Conservation (phyloP, 208 protist genomes). For the Acanthamoeba culbertsoni region DNA sequence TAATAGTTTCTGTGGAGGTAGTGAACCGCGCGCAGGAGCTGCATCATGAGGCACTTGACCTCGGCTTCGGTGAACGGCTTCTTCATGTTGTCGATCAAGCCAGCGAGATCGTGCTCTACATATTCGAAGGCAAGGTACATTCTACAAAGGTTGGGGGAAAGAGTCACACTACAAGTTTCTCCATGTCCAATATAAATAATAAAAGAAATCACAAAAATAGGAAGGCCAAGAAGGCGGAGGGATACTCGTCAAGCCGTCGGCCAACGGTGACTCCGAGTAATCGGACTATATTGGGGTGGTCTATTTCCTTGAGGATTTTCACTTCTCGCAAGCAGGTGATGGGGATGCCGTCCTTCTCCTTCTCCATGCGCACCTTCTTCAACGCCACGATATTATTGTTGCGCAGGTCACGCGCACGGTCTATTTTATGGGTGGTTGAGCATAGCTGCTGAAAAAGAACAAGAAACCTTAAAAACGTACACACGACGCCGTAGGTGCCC, state of each 20-base stretch:
- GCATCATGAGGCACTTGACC: slow-evolving; percentile 81
- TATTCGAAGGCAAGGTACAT: slow-evolving; percentile 87
- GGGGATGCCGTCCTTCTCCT: slow-evolving; percentile 85
- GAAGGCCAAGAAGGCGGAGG: not conserved
- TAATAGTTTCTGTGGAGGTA: slow-evolving; percentile 57
- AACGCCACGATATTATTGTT: slow-evolving; percentile 81
- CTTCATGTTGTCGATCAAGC: slow-evolving; percentile 78
- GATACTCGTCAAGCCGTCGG: slow-evolving; percentile 53
- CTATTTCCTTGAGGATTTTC: slow-evolving; percentile 71
- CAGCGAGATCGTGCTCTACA: slow-evolving; percentile 80
- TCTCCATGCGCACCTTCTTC: slow-evolving; percentile 84
- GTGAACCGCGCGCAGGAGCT: slow-evolving; percentile 76
- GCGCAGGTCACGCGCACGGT: slow-evolving; percentile 65
- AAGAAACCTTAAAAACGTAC: slow-evolving; percentile 65
- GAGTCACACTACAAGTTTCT: not conserved
- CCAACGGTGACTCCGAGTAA: slow-evolving; percentile 79
- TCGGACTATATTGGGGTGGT: slow-evolving; percentile 81
- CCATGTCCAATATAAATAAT: too few relatives aligned
- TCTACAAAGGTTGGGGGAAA: not conserved
- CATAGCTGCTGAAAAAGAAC: not conserved
- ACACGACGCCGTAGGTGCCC: slow-evolving; percentile 96
- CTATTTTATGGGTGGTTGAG: not conserved
- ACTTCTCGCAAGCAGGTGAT: slow-evolving; percentile 85
- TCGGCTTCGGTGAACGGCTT: slow-evolving; percentile 76
- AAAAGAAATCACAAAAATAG: too few relatives aligned